Percentiles rank a stretch among this genome's conserved stretches.
These are phyloP conservation scores for Pleurotus ostreatus DNA, from an alignment of 768 basidiomycete species.

Conservation along the genomic window DNA sequence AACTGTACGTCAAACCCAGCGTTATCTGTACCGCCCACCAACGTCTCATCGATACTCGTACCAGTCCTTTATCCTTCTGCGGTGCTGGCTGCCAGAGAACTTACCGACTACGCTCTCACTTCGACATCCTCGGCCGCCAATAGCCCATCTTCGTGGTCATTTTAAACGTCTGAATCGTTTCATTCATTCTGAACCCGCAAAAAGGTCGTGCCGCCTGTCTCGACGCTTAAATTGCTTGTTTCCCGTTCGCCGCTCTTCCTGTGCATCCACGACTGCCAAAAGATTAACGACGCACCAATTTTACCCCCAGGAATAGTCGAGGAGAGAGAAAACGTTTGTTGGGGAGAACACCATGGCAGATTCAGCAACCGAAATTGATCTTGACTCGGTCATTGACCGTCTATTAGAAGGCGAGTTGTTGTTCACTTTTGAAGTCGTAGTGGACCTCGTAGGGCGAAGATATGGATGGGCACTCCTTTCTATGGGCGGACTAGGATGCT, in stretches of 20 bases:
- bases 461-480: too few species aligned
- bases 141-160: not conserved
- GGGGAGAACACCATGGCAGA: conserved; percentile 57
- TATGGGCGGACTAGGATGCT: not conserved
- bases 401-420: conserved; percentile 85
- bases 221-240: not conserved
- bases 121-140: not conserved
- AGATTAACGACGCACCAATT: not conserved
- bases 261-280: not conserved
- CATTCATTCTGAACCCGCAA: conserved; percentile 7
- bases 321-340: conserved; percentile 3
- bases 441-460: not conserved
- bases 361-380: conserved; percentile 88
- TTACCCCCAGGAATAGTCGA: not conserved
- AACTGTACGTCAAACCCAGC: conserved; percentile 25
- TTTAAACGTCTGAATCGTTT: not conserved
- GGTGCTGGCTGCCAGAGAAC: conserved; percentile 24
- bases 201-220: conserved; percentile 4
- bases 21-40: conserved; percentile 46
- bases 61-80: conserved; percentile 14
- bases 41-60: conserved; percentile 37
- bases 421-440: conserved; percentile 10
- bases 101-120: conserved; percentile 4
- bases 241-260: conserved; percentile 1
- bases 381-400: conserved; percentile 99